phyloP scores from a whole-genome alignment of 768 basidiomycete genomes.

The Terana coerulea region DNA sequence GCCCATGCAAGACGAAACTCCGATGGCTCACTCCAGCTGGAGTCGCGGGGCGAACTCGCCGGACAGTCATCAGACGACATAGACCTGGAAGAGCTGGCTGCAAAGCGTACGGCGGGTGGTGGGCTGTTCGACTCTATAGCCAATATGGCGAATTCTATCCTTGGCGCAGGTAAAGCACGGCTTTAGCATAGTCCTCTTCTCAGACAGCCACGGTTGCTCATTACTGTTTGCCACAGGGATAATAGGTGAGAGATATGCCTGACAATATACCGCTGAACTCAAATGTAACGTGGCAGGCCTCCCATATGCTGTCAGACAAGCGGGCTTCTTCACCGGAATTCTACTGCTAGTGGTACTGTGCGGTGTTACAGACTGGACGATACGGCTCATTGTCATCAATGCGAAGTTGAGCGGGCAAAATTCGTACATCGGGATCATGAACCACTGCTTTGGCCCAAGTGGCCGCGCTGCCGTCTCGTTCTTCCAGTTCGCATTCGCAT shows the following conservation, averaged over 20 bases:
- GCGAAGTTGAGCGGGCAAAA: slow-evolving; percentile 92
- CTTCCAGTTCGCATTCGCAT: slow-evolving; percentile 97
- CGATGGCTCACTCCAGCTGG: slow-evolving; percentile 52
- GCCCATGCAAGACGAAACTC: slow-evolving; percentile 50
- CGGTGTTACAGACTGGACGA: slow-evolving; percentile 94
- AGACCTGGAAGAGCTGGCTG: slow-evolving; percentile 70
- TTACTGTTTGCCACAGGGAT: slow-evolving; percentile 45
- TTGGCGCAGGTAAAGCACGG: slow-evolving; percentile 74
- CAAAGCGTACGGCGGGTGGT: slow-evolving; percentile 64
- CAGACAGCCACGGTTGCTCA: slow-evolving; percentile 4
- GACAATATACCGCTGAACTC: no score
- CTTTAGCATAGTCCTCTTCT: slow-evolving; percentile 6
- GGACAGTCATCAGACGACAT: slow-evolving; percentile 26
- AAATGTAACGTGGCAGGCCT: slow-evolving; percentile 66
- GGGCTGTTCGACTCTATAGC: slow-evolving; percentile 77
- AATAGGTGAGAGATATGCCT: slow-evolving; percentile 53
- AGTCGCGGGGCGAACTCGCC: slow-evolving; percentile 28
- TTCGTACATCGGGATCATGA: slow-evolving; percentile 94
- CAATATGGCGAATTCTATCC: slow-evolving; percentile 95
- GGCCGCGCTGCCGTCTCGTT: slow-evolving; percentile 95
- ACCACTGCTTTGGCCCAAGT: slow-evolving; percentile 84
- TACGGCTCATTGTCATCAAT: slow-evolving; percentile 91
- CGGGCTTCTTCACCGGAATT: slow-evolving; percentile 88
- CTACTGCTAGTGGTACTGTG: slow-evolving; percentile 79
- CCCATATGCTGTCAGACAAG: slow-evolving; percentile 92